phyloP scores from a whole-genome alignment of 2,329 filamentous ascomycete species.

The Phoma herbarum region DNA sequence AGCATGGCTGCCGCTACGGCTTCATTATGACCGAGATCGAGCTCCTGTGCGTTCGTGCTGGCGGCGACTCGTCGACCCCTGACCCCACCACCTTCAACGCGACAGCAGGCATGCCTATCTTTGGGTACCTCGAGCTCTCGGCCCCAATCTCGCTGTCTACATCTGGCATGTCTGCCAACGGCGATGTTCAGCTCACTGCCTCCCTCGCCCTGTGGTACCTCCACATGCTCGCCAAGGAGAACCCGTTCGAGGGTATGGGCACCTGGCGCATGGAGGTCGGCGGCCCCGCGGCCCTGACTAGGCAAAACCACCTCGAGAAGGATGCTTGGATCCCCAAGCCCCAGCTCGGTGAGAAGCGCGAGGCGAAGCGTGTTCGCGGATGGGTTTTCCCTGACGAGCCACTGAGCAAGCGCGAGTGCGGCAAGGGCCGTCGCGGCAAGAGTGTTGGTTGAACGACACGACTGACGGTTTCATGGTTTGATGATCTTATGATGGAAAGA shows the following conservation, averaged over 20 bases:
- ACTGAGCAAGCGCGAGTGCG: slow-evolving; percentile 72
- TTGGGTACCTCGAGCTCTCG: slow-evolving; percentile 85
- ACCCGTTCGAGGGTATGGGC: slow-evolving; percentile 66
- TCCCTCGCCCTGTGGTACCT: slow-evolving; percentile 80
- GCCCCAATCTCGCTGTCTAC: slow-evolving; percentile 64
- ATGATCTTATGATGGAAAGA: background rate
- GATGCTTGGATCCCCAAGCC: slow-evolving; percentile 79
- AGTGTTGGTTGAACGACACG: slow-evolving; percentile 22
- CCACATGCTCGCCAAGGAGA: slow-evolving; percentile 73
- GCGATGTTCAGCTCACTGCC: slow-evolving; percentile 68
- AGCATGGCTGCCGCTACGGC: slow-evolving; percentile 90
- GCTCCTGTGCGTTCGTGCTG: slow-evolving; percentile 86
- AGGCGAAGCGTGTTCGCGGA: slow-evolving; percentile 75
- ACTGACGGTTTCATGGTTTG: slow-evolving; percentile 3
- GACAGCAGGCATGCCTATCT: slow-evolving; percentile 72
- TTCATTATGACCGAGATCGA: slow-evolving; percentile 98
- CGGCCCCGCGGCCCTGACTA: slow-evolving; percentile 75
- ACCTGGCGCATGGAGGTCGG: slow-evolving; percentile 77
- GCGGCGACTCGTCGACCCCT: slow-evolving; percentile 55
- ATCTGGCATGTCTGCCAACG: slow-evolving; percentile 43
- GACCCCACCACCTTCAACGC: slow-evolving; percentile 52
- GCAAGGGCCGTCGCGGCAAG: slow-evolving; percentile 45
- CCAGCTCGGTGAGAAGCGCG: slow-evolving; percentile 77
- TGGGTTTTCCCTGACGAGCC: slow-evolving; percentile 81
- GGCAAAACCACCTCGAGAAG: slow-evolving; percentile 73